Base-by-base conservation (phyloP, 2,329 filamentous ascomycete genomes). In the Fusarium buxicola region DNA sequence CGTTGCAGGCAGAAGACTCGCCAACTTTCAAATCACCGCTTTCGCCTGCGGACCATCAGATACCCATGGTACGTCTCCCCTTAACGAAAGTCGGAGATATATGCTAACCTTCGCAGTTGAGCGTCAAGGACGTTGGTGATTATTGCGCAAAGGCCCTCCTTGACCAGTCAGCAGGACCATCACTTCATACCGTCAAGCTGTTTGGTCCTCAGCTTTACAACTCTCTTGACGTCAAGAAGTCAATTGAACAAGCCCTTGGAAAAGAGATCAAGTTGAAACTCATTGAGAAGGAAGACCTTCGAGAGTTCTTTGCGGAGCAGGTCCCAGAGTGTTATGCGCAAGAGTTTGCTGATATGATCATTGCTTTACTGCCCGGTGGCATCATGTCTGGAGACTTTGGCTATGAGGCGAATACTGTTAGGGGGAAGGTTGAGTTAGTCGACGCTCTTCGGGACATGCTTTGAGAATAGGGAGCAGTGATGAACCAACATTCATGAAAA, bases 1-100 rank as follows among this genome's bases (percentile, higher is more conserved):
- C n/a, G n/a, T n/a, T 52, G 2, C 57, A 62, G 1, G 39, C 68
- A 10, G 36, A 49, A 9, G 65, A 74, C 4, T 49, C 63, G 2
- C 66, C 67, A 0, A 50, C 48, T 4, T 57, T 76, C 25, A 52
- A 69, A 13, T 75, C 71, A 0, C 53, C 59, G 8, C 44, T 74
- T 15, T 64, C 64, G 0, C 73, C 72, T 0, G 35, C 40, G 0
- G 51, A 75, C 10, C 67, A 69, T 30, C 57, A 71, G 30, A 58
- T 75, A 2, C 72, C 73, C 5, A 74, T 75, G 67, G 73, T 75
- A 1, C n/a, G n/a, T n/a, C n/a, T n/a, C n/a, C n/a, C n/a, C n/a
- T n/a, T n/a, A n/a, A n/a, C n/a, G n/a, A n/a, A n/a, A n/a, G n/a
- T n/a, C n/a, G n/a, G n/a, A n/a, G n/a, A n/a, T n/a, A n/a, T n/a